Evolutionary conservation across 345 rosid species (phyloP), one percentile per base, ranked within the genome.

Genomic region (Raphanus raphanistrum): DNA sequence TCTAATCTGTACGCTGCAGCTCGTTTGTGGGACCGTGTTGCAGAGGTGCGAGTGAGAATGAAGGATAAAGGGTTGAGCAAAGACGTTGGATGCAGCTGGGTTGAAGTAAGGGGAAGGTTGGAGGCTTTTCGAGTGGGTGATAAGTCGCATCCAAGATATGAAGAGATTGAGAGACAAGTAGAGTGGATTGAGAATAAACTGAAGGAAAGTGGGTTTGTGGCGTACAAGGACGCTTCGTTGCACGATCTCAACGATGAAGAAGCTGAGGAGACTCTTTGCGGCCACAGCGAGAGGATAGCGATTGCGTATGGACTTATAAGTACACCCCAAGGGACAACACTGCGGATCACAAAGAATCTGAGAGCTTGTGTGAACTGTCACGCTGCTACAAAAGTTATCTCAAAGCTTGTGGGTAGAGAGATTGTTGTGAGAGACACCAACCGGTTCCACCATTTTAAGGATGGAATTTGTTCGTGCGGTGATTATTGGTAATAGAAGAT

Each of bases 1-100:
- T 88, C 97, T 15, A 88, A 91, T 76, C 86, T 91, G 64, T 91
- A 91, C 74, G 97, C 97, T 58, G 85, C 89, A 36, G 82, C 84
- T 2, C 75, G 82, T 59, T 61, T 91, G 78, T 88, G 94, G 92
- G 86, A 84, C 78, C 71, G 41, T 31, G 87, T 89, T 63, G 82
- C 84, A 45, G 87, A 84, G 80, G 9, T 89, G 38, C 79, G 91
- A 3, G 77, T 86, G 48, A 60, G 72, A 84, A 91, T 89, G 92
- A 89, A 55, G 77, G 86, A 82, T 81, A 87, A 79, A 77, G 90
- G 94, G 11, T 70, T 89, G 60, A 76, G 33, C 29, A 88, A 91
- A 77, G 90, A 91, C 66, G 83, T 89, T 8, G 88, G 90, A 1
- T 84, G 83, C 66, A 88, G 94, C 76, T 70, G 81, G 80, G 87